Evolutionary conservation across 352 stramenopile species (phyloP), one percentile per base, ranked within the genome.

Genomic region (Globisporangium emineosum): DNA sequence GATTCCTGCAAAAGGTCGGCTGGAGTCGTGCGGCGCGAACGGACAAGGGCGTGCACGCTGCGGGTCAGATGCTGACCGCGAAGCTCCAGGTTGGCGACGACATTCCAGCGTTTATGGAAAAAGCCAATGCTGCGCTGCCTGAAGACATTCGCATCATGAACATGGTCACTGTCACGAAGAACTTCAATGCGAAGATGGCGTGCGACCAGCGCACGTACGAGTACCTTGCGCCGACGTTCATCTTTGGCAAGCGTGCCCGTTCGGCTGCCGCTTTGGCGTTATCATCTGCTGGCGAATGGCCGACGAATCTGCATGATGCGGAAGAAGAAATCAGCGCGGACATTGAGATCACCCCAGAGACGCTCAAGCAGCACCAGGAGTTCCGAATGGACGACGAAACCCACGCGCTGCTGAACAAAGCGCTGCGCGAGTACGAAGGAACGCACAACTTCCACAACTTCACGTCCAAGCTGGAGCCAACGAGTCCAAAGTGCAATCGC

Each of bases 391-490:
- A 72, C 57, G 73, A 83, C 30, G 76, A 81, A 6, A 89, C 74
- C 25, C 69, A 79, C 55, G 69, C 70, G 17, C 37, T 62, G 25
- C 66, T 97, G 9, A 81, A 89, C 40, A 62, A 62, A 10, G 81
- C 77, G 35, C 69, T 97, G 30, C 71, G 74, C 19, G 55, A 81
- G 49, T 98, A 86, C 62, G 73, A 90, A 52, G 93, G 93, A 25
- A 97, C 90, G 25, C 90, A 97, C 73, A 97, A 97, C 67, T 98
- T 97, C 67, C 97, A 99, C 82, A 99, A 99, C 71, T 99, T 98
- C 68, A 99, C 97, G 33, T 92, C 89, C 52, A 94, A 95, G 68
- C 78, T 94, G 58, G 82, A 93, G 63, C 85, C 86, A 0, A 86
- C 76, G 23, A 94, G 83, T 61, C 84, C 86, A 35, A 87, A 91